Base-by-base conservation (phyloP, 2,329 filamentous ascomycete species). In the Alternaria brassicicola region DNA sequence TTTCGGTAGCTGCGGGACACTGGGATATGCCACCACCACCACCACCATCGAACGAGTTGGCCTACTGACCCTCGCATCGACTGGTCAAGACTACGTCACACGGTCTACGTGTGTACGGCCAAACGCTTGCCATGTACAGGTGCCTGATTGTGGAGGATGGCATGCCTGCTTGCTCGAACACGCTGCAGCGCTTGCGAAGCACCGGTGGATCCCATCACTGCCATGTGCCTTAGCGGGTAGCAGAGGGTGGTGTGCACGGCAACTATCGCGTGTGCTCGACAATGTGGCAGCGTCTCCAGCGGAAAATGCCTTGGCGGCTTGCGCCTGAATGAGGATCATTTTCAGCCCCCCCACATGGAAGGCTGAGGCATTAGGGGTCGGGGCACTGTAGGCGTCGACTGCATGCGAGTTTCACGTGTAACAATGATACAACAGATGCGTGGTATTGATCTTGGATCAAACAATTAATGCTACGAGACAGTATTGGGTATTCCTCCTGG, bases 401-500 rank as follows among this genome's bases (percentile, higher is more conserved):
- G 15, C 52, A 54, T 28, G 6, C 48, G 30, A 36, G 58, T 62
- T 60, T 62, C 62, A 65, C 45, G 25, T 41, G 47, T 48, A 54
- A 36, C 38, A 46, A 51, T 17, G 47, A 4, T 21, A 36, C 48
- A 28, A 36, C 9, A 35, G 26, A 39, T 35, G 6, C 12, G 23
- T 28, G 53, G 58, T 43, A 36, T 50, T 57, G 55, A 67, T 65
- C 57, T 59, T 57, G 38, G 61, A 66, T 66, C 61, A 59, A 52
- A 52, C 31, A 23, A 67, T 68, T 67, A 65, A 60, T 59, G 64
- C 58, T 65, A 66, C 33, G 41, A 61, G 52, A 62, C 50, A 53
- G 43, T 65, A 65, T 63, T 66, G 62, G 49, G 57, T 60, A 61
- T 64, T 67, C 63, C 59, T 65, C 67, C 64, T 43, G 65, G 64